Conservation (phyloP, 495 filamentous ascomycete genomes). For the Neurospora sp. region DNA sequence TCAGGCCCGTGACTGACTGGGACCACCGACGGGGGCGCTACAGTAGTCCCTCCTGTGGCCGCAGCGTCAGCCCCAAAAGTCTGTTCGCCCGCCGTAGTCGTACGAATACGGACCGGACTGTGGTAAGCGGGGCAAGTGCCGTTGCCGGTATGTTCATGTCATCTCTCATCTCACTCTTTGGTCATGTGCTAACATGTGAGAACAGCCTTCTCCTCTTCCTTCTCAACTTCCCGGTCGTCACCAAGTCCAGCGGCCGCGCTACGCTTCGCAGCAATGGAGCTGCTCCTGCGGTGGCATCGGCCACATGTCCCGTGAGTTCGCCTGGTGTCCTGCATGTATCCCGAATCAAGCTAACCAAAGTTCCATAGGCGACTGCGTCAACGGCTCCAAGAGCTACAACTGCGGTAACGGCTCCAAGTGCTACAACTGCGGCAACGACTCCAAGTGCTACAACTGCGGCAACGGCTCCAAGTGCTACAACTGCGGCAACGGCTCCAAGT, state of each 20-base stretch:
- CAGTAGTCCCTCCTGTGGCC: conserved; percentile 2
- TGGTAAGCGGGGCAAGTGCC: conserved; percentile 54
- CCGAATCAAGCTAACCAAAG: background rate
- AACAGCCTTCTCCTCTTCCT: too few relatives aligned
- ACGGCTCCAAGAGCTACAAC: background rate
- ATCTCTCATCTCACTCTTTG: background rate
- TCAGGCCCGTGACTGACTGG: background rate
- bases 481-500: background rate
- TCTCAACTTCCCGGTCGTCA: too few relatives aligned
- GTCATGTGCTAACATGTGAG: background rate
- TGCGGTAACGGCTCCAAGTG: background rate
- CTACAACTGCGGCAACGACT: background rate
- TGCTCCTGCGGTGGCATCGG: background rate
- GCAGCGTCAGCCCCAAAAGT: too few relatives aligned
- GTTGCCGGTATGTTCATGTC: conserved; percentile 3
- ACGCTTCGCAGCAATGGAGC: too few relatives aligned
- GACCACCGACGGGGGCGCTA: background rate
- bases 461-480: background rate
- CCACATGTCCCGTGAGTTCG: background rate
- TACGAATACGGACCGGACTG: conserved; percentile 13
- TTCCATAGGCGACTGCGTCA: background rate
- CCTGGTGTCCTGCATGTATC: background rate
- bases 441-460: background rate
- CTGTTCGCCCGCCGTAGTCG: too few relatives aligned
- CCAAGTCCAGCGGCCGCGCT: too few relatives aligned